These are phyloP conservation scores for Astragalus membranaceus DNA, from an alignment of 306 rosid species.

Conservation along the genomic window DNA sequence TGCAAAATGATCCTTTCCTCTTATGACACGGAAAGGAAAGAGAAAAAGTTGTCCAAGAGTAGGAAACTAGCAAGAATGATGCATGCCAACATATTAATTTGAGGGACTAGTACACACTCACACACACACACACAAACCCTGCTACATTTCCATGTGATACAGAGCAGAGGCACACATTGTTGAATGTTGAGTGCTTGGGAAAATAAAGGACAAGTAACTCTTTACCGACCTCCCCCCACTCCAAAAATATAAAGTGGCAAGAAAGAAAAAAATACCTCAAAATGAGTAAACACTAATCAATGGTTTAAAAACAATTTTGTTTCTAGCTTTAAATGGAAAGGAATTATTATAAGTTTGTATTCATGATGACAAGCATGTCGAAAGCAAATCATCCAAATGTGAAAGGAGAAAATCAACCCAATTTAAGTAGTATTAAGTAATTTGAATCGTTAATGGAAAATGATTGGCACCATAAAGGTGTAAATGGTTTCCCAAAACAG, in stretches of 20 bases:
- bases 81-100: slow-evolving; percentile 7
- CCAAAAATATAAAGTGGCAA: neutral
- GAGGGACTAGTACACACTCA: too few species aligned
- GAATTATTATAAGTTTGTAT: slow-evolving; percentile 26
- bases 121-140: too few species aligned
- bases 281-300: slow-evolving; percentile 2
- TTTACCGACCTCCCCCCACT: neutral
- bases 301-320: slow-evolving; percentile 17
- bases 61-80: slow-evolving; percentile 53
- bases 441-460: slow-evolving; percentile 36
- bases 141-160: slow-evolving; percentile 8
- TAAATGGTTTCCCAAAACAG: slow-evolving; percentile 46
- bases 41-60: slow-evolving; percentile 14
- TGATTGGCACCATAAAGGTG: slow-evolving; percentile 42
- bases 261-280: neutral
- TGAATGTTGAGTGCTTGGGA: slow-evolving; percentile 1
- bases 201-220: neutral
- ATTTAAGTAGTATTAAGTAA: slow-evolving; percentile 26
- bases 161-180: neutral
- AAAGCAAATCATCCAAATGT: slow-evolving; percentile 20
- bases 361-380: slow-evolving; percentile 45
- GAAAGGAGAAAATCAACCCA: neutral
- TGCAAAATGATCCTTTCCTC: slow-evolving; percentile 32
- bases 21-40: neutral
- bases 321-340: slow-evolving; percentile 25